These are phyloP conservation scores for Kodamaea laetipori DNA, from an alignment of 805 yeast genomes.

Conservation along the genomic window DNA sequence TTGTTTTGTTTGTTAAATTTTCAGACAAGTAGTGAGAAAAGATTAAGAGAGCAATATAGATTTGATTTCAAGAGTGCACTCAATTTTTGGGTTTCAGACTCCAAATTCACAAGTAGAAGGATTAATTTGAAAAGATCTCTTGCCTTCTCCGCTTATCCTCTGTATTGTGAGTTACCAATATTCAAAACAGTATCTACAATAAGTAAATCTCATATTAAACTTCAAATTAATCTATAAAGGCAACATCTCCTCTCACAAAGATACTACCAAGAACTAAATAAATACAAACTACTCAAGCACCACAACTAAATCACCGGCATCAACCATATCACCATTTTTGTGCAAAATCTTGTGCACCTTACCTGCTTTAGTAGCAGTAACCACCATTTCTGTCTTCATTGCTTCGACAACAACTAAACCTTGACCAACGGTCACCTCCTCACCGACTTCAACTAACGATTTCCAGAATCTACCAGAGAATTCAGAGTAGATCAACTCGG, in stretches of 20 bases:
- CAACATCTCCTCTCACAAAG: slow-evolving; percentile 6
- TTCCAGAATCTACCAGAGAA: slow-evolving; percentile 99
- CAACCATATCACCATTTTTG: slow-evolving; percentile 92
- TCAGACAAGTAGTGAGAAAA: not conserved
- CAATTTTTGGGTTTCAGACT: too few relatives aligned
- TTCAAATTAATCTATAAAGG: not conserved
- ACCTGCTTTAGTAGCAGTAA: slow-evolving; percentile 69
- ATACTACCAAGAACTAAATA: not conserved
- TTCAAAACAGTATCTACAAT: too few relatives aligned
- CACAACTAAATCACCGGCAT: slow-evolving; percentile 93
- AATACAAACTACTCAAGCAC: slow-evolving; percentile 55
- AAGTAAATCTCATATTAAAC: not conserved
- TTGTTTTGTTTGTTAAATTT: not conserved
- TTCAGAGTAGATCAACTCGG: slow-evolving; percentile 87
- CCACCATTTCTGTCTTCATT: slow-evolving; percentile 97
- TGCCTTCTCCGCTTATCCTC: too few relatives aligned
- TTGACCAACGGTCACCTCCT: slow-evolving; percentile 69
- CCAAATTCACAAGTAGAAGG: too few relatives aligned
- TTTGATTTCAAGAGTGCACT: too few relatives aligned
- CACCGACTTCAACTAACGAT: slow-evolving; percentile 78
- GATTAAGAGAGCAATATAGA: not conserved
- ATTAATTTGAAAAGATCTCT: too few relatives aligned
- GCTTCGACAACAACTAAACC: slow-evolving; percentile 92
- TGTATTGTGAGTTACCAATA: too few relatives aligned
- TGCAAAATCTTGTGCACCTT: slow-evolving; percentile 73